phyloP scores from a whole-genome alignment of 495 filamentous ascomycete species.

The Hypoxylon lienhwacheense region DNA sequence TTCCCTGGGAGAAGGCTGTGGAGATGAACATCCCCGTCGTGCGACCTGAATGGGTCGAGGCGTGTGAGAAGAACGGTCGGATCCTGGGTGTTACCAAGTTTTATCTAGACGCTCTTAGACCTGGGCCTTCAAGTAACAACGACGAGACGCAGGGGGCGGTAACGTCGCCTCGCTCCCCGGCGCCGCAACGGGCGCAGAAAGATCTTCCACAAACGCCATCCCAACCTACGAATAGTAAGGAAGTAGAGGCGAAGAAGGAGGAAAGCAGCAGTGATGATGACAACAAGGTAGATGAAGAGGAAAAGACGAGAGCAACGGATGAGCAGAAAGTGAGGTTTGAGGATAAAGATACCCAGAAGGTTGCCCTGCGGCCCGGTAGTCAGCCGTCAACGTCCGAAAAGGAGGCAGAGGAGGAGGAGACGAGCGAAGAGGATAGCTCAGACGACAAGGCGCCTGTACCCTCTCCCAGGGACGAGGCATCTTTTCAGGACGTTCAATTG shows the following conservation, averaged over 20 bases:
- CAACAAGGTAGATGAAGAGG: slow-evolving; percentile 39
- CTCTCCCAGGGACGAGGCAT: slow-evolving; percentile 47
- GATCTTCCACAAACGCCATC: slow-evolving; percentile 42
- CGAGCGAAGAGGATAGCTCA: slow-evolving; percentile 38
- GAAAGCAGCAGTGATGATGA: slow-evolving; percentile 32
- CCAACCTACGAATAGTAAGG: slow-evolving; percentile 27
- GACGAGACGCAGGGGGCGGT: slow-evolving; percentile 35
- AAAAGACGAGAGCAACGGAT: slow-evolving; percentile 40
- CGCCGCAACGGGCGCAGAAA: slow-evolving; percentile 36
- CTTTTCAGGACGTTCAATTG: slow-evolving; percentile 59
- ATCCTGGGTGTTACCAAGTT: slow-evolving; percentile 94
- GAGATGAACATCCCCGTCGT: slow-evolving; percentile 99
- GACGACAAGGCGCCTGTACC: slow-evolving; percentile 44
- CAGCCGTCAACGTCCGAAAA: slow-evolving; percentile 21
- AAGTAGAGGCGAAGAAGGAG: slow-evolving; percentile 30
- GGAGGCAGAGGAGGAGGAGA: slow-evolving; percentile 38
- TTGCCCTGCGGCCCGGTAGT: slow-evolving; percentile 44
- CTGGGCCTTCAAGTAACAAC: slow-evolving; percentile 36
- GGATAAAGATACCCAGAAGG: slow-evolving; percentile 55
- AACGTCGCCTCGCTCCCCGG: slow-evolving; percentile 24
- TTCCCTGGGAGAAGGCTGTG: slow-evolving; percentile 90
- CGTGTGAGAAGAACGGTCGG: slow-evolving; percentile 88
- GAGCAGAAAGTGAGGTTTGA: slow-evolving; percentile 61
- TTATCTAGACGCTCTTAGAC: slow-evolving; percentile 78
- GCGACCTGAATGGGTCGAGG: slow-evolving; percentile 95